phyloP scores from a whole-genome alignment of 345 rosid species.

The Ricinus communis region DNA sequence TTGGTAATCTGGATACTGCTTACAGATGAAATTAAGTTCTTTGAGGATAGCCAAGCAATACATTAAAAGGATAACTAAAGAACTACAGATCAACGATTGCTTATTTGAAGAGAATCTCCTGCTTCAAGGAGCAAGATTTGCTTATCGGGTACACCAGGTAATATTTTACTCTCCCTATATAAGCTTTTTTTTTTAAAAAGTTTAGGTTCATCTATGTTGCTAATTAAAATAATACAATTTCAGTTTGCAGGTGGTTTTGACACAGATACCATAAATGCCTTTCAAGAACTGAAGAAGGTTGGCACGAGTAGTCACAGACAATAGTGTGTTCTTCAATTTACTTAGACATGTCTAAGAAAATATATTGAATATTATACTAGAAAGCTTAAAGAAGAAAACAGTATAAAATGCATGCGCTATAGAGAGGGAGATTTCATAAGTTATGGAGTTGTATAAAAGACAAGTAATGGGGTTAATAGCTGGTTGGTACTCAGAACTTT shows the following conservation, averaged over 20 bases:
- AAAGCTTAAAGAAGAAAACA: too few species aligned
- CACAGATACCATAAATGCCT: conserved; percentile 49
- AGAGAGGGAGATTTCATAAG: too few species aligned
- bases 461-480: too few species aligned
- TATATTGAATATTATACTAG: too few species aligned
- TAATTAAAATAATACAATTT: conserved; percentile 18
- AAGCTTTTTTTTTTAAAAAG: not conserved
- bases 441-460: too few species aligned
- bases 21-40: conserved; percentile 75
- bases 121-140: conserved; percentile 82
- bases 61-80: conserved; percentile 63
- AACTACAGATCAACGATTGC: conserved; percentile 38
- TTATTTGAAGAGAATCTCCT: conserved; percentile 44
- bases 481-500: too few species aligned
- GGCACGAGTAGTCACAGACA: conserved; percentile 18
- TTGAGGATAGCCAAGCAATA: conserved; percentile 60
- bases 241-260: conserved; percentile 98
- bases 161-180: not conserved
- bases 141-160: conserved; percentile 88
- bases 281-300: conserved; percentile 66
- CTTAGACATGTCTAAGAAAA: not conserved
- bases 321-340: conserved; percentile 6
- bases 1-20: not conserved
- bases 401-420: too few species aligned
- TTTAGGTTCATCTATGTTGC: not conserved